Evolutionary conservation across 257 asterid genomes (phyloP), one percentile per base, ranked within the genome.

Genomic region (Petrea volubilis): DNA sequence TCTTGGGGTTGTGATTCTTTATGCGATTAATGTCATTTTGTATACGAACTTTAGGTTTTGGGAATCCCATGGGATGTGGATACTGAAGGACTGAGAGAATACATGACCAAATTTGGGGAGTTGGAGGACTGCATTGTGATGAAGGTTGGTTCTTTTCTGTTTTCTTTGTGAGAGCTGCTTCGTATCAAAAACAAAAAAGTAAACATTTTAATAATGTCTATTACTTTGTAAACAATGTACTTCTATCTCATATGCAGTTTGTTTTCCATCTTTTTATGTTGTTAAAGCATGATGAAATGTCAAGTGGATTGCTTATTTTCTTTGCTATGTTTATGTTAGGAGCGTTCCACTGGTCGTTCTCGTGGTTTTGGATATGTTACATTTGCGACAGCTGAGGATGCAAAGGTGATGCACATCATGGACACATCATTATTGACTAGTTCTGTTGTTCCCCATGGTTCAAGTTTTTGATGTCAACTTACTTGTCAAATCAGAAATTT

Each of bases 41-140:
- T 60, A 34, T 23, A 18, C 41, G 25, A 41, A 46, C 29, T 46
- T 60, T 83, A 95, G 99, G 99, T 95, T 49, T 82, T 95, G 91
- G 99, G 99, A 25, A 90, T 92, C 62, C 99, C 99, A 5, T 95
- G 99, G 99, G 99, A 95, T 23, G 92, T 95, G 75, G 98, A 92
- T 11, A 90, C 99, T 0, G 98, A 92, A 53, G 96, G 96, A 21
- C 74, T 95, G 77, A 90, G 91, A 74, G 97, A 90, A 75, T 95
- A 95, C 81, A 95, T 95, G 99, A 77, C 79, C 87, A 92, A 88
- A 78, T 95, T 87, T 71, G 98, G 99, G 74, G 99, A 95, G 27
- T 65, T 95, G 83, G 97, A 90, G 79, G 99, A 95, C 75, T 95
- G 99, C 31, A 90, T 95, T 72, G 99, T 95, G 47, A 90, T 95